Percentiles rank a stretch among this genome's conserved stretches.
Conservation (phyloP, 257 asterid species). For the Rehmannia glutinosa region DNA sequence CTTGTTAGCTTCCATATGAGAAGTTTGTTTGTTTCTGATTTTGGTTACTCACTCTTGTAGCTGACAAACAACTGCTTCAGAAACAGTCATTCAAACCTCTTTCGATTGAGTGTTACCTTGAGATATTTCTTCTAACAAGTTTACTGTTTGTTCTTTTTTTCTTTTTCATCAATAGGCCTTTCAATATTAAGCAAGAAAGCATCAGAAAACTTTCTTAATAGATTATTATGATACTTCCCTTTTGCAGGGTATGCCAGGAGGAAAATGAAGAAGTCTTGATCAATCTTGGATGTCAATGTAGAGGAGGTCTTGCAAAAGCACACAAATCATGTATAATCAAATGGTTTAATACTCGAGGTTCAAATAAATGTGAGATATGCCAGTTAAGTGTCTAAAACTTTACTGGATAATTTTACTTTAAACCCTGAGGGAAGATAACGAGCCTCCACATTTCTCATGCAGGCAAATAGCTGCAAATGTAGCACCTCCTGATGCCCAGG, state of each 20-base stretch:
- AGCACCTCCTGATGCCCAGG: constrained; percentile 54
- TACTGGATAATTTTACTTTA: constrained; percentile 11
- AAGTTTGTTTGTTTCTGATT: too few relatives aligned
- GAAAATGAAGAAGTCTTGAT: constrained; percentile 72
- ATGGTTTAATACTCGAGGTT: constrained; percentile 72
- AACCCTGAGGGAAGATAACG: constrained; percentile 7
- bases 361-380: constrained; percentile 81
- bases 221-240: neutral
- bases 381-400: constrained; percentile 41
- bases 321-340: constrained; percentile 64
- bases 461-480: constrained; percentile 67
- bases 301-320: constrained; percentile 77
- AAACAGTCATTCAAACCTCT: neutral
- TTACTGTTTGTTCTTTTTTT: neutral
- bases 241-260: constrained; percentile 69
- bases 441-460: constrained; percentile 32
- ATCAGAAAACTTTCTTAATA: constrained; percentile 12
- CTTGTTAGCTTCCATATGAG: too few relatives aligned
- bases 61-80: too few relatives aligned
- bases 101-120: neutral
- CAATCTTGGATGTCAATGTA: constrained; percentile 71
- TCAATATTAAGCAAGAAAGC: neutral
- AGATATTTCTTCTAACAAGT: neutral
- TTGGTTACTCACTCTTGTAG: too few relatives aligned
- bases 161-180: neutral